Evolutionary conservation across 2,329 filamentous ascomycete species (phyloP).

Genomic region (Aspergillus quadrilineatus): DNA sequence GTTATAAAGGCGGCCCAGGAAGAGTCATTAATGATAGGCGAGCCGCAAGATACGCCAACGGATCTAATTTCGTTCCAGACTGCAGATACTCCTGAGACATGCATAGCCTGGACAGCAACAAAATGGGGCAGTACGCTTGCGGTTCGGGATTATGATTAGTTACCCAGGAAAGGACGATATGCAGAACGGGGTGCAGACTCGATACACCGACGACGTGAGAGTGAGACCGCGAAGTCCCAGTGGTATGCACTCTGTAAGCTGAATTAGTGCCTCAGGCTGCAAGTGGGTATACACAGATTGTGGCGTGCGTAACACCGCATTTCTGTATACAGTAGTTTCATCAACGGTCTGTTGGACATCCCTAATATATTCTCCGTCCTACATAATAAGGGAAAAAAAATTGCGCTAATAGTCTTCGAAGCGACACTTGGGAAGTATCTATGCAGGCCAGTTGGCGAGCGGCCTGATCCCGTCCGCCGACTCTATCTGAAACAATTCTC

Average conservation of each 20-base stretch:
- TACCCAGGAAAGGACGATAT: not conserved
- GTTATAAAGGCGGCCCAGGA: too few relatives aligned
- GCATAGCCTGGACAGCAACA: not conserved
- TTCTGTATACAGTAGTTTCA: constrained; percentile 6
- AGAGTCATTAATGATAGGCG: not conserved
- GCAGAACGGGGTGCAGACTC: not conserved
- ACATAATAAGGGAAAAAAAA: not conserved
- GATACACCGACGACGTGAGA: not conserved
- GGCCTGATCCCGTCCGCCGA: constrained; percentile 14
- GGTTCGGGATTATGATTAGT: not conserved
- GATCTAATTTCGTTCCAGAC: not conserved
- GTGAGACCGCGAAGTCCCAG: not conserved
- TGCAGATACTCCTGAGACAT: constrained; percentile 5
- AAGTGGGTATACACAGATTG: constrained; percentile 2
- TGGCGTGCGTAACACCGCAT: constrained; percentile 10
- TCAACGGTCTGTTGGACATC: constrained; percentile 4
- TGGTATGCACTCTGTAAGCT: not conserved
- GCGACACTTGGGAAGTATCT: not conserved
- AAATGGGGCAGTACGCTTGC: not conserved
- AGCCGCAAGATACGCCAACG: not conserved
- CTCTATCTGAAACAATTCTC: constrained; percentile 23
- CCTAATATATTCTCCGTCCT: constrained; percentile 2
- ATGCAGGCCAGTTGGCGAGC: constrained; percentile 14
- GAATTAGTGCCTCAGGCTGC: constrained; percentile 1
- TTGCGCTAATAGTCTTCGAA: not conserved